Percentiles rank a stretch among this genome's conserved stretches.
phyloP scores from a whole-genome alignment of 768 basidiomycete species.

The Ramaria rubella region DNA sequence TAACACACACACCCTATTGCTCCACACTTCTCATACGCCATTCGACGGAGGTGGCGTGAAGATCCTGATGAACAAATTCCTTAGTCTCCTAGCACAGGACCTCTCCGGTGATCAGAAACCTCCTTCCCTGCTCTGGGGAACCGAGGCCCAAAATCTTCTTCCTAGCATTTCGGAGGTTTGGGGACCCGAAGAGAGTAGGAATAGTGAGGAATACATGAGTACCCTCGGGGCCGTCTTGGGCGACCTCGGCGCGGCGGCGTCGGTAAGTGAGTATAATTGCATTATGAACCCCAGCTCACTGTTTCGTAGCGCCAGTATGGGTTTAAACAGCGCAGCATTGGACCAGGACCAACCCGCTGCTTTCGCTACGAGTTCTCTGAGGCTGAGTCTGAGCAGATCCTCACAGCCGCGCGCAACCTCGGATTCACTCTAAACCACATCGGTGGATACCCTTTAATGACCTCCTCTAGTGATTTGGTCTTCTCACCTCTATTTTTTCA shows the following conservation, averaged over 20 bases:
- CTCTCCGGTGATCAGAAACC: background rate
- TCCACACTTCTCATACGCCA: background rate
- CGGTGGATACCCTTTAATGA: background rate
- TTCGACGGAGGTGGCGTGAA: conserved; percentile 1
- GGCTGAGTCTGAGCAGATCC: background rate
- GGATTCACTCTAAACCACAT: background rate
- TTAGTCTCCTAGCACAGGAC: background rate
- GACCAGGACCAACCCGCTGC: background rate
- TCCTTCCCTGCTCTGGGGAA: background rate
- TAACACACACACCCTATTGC: background rate
- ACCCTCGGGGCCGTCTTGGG: background rate
- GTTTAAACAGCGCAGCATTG: background rate
- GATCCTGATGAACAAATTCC: background rate
- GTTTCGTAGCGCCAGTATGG: background rate
- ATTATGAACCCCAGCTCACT: background rate
- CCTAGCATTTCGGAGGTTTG: background rate
- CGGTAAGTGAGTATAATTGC: background rate
- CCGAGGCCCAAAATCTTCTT: background rate
- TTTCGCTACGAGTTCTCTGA: background rate
- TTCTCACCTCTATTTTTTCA: background rate
- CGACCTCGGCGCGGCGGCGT: background rate
- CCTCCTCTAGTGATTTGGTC: too few relatives aligned
- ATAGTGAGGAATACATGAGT: background rate
- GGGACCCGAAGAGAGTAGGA: background rate
- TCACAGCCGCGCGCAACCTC: background rate